Conservation (phyloP, 2,329 filamentous ascomycete species). For the Clonostachys byssicola region DNA sequence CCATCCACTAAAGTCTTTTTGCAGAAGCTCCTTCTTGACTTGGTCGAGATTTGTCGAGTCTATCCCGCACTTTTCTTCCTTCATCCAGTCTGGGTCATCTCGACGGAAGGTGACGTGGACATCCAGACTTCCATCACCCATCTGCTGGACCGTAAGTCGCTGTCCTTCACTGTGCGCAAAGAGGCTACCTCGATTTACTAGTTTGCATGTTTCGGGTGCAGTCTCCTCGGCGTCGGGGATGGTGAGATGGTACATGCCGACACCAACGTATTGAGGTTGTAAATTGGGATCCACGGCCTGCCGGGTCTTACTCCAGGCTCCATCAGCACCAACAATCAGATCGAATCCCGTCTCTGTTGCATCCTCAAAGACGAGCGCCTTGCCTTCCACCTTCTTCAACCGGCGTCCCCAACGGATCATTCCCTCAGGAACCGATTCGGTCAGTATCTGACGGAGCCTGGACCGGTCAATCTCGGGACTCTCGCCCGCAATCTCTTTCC, state of each 20-base stretch:
- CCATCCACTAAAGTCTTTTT: conserved; percentile 33
- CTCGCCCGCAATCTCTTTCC: conserved; percentile 3
- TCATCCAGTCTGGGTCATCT: conserved; percentile 28
- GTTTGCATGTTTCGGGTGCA: conserved; percentile 34
- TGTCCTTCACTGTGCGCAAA: conserved; percentile 37
- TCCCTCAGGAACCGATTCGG: conserved; percentile 35
- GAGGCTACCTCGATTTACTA: conserved; percentile 41
- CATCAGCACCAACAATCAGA: conserved; percentile 27
- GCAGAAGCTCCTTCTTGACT: conserved; percentile 26
- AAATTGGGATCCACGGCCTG: conserved; percentile 23
- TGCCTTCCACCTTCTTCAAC: conserved; percentile 30
- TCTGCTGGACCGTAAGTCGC: conserved; percentile 29
- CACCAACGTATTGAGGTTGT: conserved; percentile 38
- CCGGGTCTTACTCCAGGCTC: conserved; percentile 29
- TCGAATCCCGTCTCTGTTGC: conserved; percentile 29
- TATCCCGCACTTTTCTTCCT: conserved; percentile 32
- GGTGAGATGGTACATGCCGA: conserved; percentile 35
- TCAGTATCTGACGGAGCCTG: conserved; percentile 35
- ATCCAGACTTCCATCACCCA: conserved; percentile 43
- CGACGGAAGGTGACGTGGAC: conserved; percentile 30
- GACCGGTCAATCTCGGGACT: conserved; percentile 49
- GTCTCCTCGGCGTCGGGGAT: conserved; percentile 32
- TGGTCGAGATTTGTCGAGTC: conserved; percentile 31
- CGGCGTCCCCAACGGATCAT: conserved; percentile 40
- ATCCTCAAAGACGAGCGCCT: conserved; percentile 31